Percentiles rank a stretch among this genome's conserved stretches.
Conservation (phyloP, 257 asterid genomes). For the Solanum rostratum region DNA sequence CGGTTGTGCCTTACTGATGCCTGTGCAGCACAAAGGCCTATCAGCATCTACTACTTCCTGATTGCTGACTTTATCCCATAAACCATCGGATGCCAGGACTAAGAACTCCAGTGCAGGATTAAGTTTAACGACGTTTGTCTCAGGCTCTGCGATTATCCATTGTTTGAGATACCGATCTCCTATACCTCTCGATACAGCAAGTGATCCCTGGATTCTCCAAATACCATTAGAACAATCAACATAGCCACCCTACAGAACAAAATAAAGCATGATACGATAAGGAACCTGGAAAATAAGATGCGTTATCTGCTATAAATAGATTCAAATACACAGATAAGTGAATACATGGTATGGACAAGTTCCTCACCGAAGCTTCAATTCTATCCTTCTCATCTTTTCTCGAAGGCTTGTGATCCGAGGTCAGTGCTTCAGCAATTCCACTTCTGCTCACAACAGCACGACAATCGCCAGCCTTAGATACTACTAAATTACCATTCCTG, state of each 20-base stretch:
- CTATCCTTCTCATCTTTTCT: slow-evolving; percentile 56
- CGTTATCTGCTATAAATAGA: neutral
- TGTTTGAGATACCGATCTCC: slow-evolving; percentile 84
- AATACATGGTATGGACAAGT: neutral
- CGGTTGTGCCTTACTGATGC: slow-evolving; percentile 25
- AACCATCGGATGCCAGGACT: slow-evolving; percentile 86
- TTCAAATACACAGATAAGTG: neutral
- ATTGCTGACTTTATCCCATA: slow-evolving; percentile 91
- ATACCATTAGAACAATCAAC: slow-evolving; percentile 54
- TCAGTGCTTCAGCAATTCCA: slow-evolving; percentile 69
- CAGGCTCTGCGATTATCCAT: slow-evolving; percentile 83
- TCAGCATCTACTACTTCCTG: slow-evolving; percentile 76
- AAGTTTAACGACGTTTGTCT: slow-evolving; percentile 36
- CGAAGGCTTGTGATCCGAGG: slow-evolving; percentile 79
- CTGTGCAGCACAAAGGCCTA: slow-evolving; percentile 33
- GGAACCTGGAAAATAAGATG: neutral
- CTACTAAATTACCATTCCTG: slow-evolving; percentile 35
- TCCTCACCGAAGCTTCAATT: slow-evolving; percentile 53
- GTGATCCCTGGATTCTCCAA: slow-evolving; percentile 74
- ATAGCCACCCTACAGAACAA: slow-evolving; percentile 57
- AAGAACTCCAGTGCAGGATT: slow-evolving; percentile 57
- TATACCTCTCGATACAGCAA: slow-evolving; percentile 79
- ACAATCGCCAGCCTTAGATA: slow-evolving; percentile 87
- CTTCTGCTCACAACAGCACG: slow-evolving; percentile 67
- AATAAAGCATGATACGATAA: neutral